Evolutionary conservation across 1,284 basidiomycete species (phyloP).

Genomic region (Boletus smithii): DNA sequence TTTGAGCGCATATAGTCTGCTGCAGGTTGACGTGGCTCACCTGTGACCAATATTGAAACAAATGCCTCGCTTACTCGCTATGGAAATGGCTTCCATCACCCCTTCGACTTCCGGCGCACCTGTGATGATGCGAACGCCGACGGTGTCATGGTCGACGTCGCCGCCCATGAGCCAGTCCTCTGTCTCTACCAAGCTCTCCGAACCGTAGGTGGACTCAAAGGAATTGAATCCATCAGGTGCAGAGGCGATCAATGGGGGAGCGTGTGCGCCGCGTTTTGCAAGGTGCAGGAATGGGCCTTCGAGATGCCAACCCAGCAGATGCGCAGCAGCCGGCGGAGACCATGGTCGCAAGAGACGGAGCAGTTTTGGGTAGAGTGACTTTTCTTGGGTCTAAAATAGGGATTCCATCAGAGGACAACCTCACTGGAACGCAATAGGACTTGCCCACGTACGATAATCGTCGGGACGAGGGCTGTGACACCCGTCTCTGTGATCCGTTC

Average conservation of each 20-base stretch:
- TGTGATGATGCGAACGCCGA: slow-evolving; percentile 80
- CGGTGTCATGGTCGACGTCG: slow-evolving; percentile 31
- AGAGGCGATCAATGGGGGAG: slow-evolving; percentile 61
- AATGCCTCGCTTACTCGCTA: slow-evolving; percentile 64
- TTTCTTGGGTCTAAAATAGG: slow-evolving; percentile 63
- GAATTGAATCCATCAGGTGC: slow-evolving; percentile 59
- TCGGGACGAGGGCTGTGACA: slow-evolving; percentile 83
- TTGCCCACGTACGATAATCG: slow-evolving; percentile 61
- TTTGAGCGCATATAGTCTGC: slow-evolving; percentile 7
- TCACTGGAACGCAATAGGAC: not conserved
- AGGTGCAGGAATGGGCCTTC: slow-evolving; percentile 86
- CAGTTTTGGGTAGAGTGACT: slow-evolving; percentile 65
- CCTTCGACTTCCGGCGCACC: slow-evolving; percentile 85
- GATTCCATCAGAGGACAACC: not conserved
- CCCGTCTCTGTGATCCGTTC: slow-evolving; percentile 82
- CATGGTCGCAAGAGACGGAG: slow-evolving; percentile 62
- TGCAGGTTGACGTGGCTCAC: slow-evolving; percentile 36
- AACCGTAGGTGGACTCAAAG: slow-evolving; percentile 75
- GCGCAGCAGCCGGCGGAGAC: slow-evolving; percentile 58
- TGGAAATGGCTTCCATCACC: slow-evolving; percentile 65
- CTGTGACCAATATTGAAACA: slow-evolving; percentile 86
- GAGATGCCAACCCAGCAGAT: slow-evolving; percentile 81
- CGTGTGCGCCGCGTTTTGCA: slow-evolving; percentile 79
- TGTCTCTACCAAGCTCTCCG: slow-evolving; percentile 53
- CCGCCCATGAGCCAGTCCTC: slow-evolving; percentile 65